These are phyloP conservation scores for Colletotrichum incanum DNA, from an alignment of 2,329 filamentous ascomycete genomes.

Conservation along the genomic window DNA sequence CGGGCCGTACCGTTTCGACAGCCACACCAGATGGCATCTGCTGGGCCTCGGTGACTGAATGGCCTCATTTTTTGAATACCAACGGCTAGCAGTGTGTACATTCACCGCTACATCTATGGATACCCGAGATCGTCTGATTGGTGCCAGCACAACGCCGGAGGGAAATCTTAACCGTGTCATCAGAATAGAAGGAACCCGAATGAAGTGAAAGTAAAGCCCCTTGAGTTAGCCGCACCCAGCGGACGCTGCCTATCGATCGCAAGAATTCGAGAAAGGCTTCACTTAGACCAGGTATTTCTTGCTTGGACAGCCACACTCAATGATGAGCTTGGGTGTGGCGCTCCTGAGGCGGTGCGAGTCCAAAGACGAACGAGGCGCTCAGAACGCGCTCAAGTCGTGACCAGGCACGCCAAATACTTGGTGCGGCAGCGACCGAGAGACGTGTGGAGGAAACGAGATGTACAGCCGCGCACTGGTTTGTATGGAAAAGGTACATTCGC, in stretches of 20 bases:
- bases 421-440: neutral
- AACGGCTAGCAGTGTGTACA: neutral
- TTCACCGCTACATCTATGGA: neutral
- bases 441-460: neutral
- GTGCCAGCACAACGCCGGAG: too few species aligned
- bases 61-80: neutral
- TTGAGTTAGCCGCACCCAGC: neutral
- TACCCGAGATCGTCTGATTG: neutral
- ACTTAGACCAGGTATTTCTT: neutral
- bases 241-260: neutral
- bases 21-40: slow-evolving; percentile 25
- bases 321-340: neutral
- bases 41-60: neutral
- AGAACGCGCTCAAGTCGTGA: slow-evolving; percentile 9
- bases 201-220: neutral
- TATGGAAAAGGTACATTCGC: slow-evolving; percentile 4
- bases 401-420: neutral
- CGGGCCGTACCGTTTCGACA: slow-evolving; percentile 32
- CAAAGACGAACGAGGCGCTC: neutral
- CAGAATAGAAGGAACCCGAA: too few species aligned
- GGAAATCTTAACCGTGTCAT: too few species aligned
- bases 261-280: neutral
- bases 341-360: neutral
- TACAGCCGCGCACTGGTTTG: neutral
- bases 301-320: neutral